Evolutionary conservation across 1,284 basidiomycete genomes (phyloP).

Genomic region (Puccinia polysora): DNA sequence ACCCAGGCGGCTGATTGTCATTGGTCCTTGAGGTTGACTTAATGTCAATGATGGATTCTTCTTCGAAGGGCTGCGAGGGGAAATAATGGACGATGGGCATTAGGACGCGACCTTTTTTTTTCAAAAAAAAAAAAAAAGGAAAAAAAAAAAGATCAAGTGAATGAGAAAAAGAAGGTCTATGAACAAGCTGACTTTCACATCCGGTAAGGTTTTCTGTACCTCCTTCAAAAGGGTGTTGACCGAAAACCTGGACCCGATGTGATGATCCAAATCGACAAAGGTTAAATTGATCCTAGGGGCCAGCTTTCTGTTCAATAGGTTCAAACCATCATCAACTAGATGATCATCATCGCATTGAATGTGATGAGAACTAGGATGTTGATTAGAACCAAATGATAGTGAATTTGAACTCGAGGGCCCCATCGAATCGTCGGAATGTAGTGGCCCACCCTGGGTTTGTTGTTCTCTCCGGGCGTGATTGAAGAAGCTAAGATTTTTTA

Average conservation of each 20-base stretch:
- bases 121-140: not conserved
- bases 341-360: no score
- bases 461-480: no score
- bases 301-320: conserved; percentile 22
- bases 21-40: not conserved
- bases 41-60: no score
- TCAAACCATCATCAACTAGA: not conserved
- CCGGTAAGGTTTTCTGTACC: conserved; percentile 39
- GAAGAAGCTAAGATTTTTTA: conserved; percentile 13
- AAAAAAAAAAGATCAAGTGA: not conserved
- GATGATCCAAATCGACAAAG: conserved; percentile 43
- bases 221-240: conserved; percentile 41
- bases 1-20: not conserved
- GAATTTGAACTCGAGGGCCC: not conserved
- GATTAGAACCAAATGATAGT: not conserved
- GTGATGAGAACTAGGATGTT: no score
- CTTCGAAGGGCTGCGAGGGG: not conserved
- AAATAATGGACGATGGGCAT: no score
- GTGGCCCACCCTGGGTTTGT: no score
- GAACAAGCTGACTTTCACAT: conserved; percentile 15
- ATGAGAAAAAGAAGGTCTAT: no score
- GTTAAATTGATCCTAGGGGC: conserved; percentile 40
- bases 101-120: not conserved
- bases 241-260: conserved; percentile 41
- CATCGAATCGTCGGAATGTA: no score